A percentile compares a stretch with the other conserved stretches of the same genome.
Conservation (phyloP, 768 basidiomycete species). For the Lentinula sp. region DNA sequence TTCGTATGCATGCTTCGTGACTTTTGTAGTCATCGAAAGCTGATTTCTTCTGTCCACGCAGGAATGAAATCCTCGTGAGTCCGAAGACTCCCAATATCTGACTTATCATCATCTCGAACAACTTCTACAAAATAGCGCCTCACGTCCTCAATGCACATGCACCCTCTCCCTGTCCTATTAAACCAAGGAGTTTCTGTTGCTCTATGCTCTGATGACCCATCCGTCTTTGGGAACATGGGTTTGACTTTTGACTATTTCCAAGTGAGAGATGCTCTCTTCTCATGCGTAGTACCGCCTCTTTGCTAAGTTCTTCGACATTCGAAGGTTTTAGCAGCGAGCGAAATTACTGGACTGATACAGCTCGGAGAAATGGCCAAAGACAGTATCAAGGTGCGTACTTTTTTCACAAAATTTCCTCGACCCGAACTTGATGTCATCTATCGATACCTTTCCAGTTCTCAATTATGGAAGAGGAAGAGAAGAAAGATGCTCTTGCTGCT, state of each 20-base stretch:
- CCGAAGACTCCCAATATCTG: background rate
- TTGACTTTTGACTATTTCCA: slow-evolving; percentile 77
- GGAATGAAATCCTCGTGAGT: slow-evolving; percentile 68
- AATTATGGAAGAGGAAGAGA: slow-evolving; percentile 40
- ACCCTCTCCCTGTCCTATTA: slow-evolving; percentile 65
- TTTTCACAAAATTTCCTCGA: background rate
- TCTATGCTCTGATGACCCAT: slow-evolving; percentile 70
- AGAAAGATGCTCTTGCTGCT: slow-evolving; percentile 28
- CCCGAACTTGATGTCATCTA: background rate
- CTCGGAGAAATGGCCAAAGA: slow-evolving; percentile 59
- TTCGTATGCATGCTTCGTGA: slow-evolving; percentile 41
- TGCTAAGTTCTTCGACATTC: background rate
- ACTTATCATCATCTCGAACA: background rate
- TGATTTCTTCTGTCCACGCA: slow-evolving; percentile 15
- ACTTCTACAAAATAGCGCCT: slow-evolving; percentile 39
- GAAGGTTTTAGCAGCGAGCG: slow-evolving; percentile 63
- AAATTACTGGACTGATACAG: slow-evolving; percentile 57
- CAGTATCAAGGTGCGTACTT: slow-evolving; percentile 44
- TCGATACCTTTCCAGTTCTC: slow-evolving; percentile 21
- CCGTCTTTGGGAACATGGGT: slow-evolving; percentile 73
- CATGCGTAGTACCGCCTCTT: background rate
- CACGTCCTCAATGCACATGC: slow-evolving; percentile 76
- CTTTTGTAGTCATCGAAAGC: background rate
- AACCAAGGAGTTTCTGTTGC: slow-evolving; percentile 71
- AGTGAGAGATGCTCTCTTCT: slow-evolving; percentile 24